Conservation (phyloP, 352 stramenopile genomes). For the Phytophthora colocasiae region DNA sequence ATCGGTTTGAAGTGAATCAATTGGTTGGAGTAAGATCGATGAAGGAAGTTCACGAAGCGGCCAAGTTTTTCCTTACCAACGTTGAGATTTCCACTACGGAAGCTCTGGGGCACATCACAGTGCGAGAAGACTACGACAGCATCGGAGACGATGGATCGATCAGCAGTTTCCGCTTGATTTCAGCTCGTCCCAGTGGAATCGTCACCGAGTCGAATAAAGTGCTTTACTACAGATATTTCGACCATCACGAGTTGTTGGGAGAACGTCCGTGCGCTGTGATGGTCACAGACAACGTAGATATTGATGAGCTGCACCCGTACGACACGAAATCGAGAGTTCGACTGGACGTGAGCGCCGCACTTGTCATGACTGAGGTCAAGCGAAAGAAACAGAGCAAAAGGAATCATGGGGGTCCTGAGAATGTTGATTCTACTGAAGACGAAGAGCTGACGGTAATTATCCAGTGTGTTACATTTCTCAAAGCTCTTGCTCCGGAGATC, state of each 20-base stretch:
- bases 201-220: slow-evolving; percentile 36
- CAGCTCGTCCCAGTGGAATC: slow-evolving; percentile 9
- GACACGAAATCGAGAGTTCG: slow-evolving; percentile 30
- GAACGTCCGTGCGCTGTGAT: slow-evolving; percentile 23
- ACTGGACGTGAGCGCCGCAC: slow-evolving; percentile 32
- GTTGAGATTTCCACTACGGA: slow-evolving; percentile 61
- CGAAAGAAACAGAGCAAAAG: background rate
- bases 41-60: slow-evolving; percentile 32
- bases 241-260: slow-evolving; percentile 6
- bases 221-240: slow-evolving; percentile 34
- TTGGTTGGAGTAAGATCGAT: slow-evolving; percentile 20
- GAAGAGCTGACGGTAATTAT: slow-evolving; percentile 26
- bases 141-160: slow-evolving; percentile 28
- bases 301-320: slow-evolving; percentile 49
- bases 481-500: slow-evolving; percentile 13
- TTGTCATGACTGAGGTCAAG: slow-evolving; percentile 25
- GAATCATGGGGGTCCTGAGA: background rate
- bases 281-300: slow-evolving; percentile 35
- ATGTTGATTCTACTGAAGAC: background rate
- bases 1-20: slow-evolving; percentile 46
- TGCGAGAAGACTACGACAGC: slow-evolving; percentile 49
- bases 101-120: slow-evolving; percentile 44
- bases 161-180: slow-evolving; percentile 38
- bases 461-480: slow-evolving; percentile 20
- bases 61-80: slow-evolving; percentile 46